Evolutionary conservation across 169 alveolate genomes (phyloP).

Genomic region (Plasmodium reichenowi): DNA sequence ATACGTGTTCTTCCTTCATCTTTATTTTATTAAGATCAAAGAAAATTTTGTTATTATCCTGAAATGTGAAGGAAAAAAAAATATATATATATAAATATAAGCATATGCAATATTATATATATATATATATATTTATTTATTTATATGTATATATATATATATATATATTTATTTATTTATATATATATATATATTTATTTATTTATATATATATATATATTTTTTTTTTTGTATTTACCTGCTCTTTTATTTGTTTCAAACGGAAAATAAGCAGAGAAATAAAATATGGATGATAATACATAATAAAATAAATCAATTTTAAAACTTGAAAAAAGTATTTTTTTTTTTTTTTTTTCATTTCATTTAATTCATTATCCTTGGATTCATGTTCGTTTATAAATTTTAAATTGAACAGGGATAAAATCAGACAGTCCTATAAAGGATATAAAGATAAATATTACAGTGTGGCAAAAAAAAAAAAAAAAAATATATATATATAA

Average conservation of each 20-base stretch:
- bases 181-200: conserved; percentile 1
- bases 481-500: too few relatives aligned
- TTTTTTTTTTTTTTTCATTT: conserved; percentile 18
- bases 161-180: not conserved
- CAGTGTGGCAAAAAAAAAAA: not conserved
- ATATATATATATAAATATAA: not conserved
- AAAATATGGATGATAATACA: conserved; percentile 71
- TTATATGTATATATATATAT: not conserved
- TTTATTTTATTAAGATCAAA: conserved; percentile 16
- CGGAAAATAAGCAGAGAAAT: conserved; percentile 66
- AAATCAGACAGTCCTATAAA: conserved; percentile 45
- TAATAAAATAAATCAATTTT: conserved; percentile 27
- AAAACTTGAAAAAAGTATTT: conserved; percentile 40
- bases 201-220: not conserved
- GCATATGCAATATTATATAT: not conserved
- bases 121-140: conserved; percentile 4
- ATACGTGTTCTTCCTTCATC: conserved; percentile 49
- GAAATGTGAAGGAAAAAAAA: conserved; percentile 1
- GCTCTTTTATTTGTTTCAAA: conserved; percentile 25
- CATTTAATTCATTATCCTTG: conserved; percentile 23
- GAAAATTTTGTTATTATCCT: conserved; percentile 17
- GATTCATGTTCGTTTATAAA: conserved; percentile 4
- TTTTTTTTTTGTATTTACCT: conserved; percentile 18
- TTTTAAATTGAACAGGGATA: conserved; percentile 46
- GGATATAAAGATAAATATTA: not conserved